Conservation (phyloP, 2,329 filamentous ascomycete species). For the Tolypocladium paradoxum region DNA sequence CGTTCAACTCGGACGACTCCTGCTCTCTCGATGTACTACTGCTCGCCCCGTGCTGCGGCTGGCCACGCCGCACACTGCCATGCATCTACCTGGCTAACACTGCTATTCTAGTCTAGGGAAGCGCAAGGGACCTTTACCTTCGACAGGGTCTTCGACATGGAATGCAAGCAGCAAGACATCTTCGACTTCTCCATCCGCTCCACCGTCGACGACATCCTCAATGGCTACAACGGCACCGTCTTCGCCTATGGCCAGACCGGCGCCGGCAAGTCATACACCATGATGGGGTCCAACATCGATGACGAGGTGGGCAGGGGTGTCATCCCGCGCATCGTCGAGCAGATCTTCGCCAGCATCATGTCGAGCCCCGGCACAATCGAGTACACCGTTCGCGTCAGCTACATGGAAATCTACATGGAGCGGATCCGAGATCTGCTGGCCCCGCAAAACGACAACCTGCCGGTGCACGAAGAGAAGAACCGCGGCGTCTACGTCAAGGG, state of each 20-base stretch:
- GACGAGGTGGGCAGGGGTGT: conserved; percentile 83
- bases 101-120: conserved; percentile 59
- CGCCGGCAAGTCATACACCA: conserved; percentile 97
- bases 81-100: conserved; percentile 11
- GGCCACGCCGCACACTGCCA: not conserved
- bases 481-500: conserved; percentile 95
- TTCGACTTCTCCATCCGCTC: conserved; percentile 96
- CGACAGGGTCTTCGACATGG: conserved; percentile 94
- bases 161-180: conserved; percentile 79
- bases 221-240: conserved; percentile 98
- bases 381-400: conserved; percentile 96
- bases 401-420: conserved; percentile 99
- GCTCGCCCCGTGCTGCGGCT: not conserved
- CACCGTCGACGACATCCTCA: conserved; percentile 95
- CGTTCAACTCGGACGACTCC: conserved; percentile 80
- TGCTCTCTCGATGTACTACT: conserved; percentile 68
- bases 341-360: conserved; percentile 94
- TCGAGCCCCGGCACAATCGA: conserved; percentile 88
- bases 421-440: conserved; percentile 86
- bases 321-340: conserved; percentile 92
- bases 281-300: conserved; percentile 75
- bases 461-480: conserved; percentile 96
- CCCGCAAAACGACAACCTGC: conserved; percentile 90
- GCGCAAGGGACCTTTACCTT: conserved; percentile 85
- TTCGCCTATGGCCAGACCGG: conserved; percentile 98